Conservation (phyloP, 1,284 basidiomycete species). For the Marasmius sp. region DNA sequence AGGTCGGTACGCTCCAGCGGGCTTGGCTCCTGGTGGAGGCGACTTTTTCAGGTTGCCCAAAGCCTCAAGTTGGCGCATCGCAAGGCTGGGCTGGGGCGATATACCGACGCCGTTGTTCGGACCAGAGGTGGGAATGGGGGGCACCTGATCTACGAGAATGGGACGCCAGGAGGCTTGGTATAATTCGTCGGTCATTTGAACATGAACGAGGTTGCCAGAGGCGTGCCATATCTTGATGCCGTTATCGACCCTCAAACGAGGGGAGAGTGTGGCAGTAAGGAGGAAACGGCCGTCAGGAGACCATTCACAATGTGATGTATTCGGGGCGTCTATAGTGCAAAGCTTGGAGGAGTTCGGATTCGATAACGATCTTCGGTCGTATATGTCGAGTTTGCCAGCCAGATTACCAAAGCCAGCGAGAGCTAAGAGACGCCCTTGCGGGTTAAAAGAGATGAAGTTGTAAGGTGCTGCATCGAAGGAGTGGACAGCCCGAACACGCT, state of each 20-base stretch:
- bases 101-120: constrained; percentile 56
- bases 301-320: constrained; percentile 95
- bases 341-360: constrained; percentile 56
- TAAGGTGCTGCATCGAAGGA: constrained; percentile 89
- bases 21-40: constrained; percentile 40
- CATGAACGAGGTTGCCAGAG: constrained; percentile 81
- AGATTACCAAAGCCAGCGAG: constrained; percentile 97
- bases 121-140: constrained; percentile 61
- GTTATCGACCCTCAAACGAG: constrained; percentile 94
- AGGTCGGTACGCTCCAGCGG: constrained; percentile 81
- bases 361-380: constrained; percentile 80
- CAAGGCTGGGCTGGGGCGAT: constrained; percentile 69
- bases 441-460: constrained; percentile 95
- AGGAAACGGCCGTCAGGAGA: constrained; percentile 92
- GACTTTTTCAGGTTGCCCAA: constrained; percentile 36
- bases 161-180: constrained; percentile 90
- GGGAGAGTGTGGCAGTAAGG: constrained; percentile 91
- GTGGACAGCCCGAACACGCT: constrained; percentile 84
- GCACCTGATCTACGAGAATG: constrained; percentile 58
- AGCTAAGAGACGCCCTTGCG: constrained; percentile 86
- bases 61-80: constrained; percentile 38
- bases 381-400: constrained; percentile 90
- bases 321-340: constrained; percentile 87
- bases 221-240: constrained; percentile 97
- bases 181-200: constrained; percentile 80